These are phyloP conservation scores for Cyclanthera cordifolia DNA, from an alignment of 306 rosid species.

Conservation along the genomic window DNA sequence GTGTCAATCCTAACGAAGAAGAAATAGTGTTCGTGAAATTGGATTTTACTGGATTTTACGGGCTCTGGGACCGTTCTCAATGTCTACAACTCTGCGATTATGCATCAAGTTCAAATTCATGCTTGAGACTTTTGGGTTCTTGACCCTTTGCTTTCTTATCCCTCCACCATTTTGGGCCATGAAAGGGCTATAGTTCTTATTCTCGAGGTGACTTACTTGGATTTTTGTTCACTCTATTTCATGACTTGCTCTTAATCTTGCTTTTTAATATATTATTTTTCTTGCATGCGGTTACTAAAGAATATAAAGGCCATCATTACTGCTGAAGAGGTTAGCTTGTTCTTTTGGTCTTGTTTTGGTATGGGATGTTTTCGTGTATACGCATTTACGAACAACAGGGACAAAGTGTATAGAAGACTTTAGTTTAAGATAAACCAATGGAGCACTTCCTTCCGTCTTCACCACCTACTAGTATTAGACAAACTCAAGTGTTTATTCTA, in stretches of 20 bases:
- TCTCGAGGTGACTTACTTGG: slow-evolving; percentile 42
- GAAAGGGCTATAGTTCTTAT: slow-evolving; percentile 89
- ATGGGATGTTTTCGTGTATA: background rate
- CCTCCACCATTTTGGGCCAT: slow-evolving; percentile 78
- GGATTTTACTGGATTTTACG: slow-evolving; percentile 48
- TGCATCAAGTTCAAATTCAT: slow-evolving; percentile 79
- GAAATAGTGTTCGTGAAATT: slow-evolving; percentile 56
- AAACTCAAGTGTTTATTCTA: background rate
- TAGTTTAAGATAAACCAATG: background rate
- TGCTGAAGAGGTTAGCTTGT: slow-evolving; percentile 68
- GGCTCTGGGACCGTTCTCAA: slow-evolving; percentile 63
- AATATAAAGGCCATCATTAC: slow-evolving; percentile 94
- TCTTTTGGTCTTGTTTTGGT: slow-evolving; percentile 9
- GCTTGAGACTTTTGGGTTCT: slow-evolving; percentile 91
- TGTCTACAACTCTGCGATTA: slow-evolving; percentile 75
- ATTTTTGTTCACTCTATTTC: background rate
- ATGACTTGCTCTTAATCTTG: background rate
- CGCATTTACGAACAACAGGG: background rate
- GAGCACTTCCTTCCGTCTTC: background rate
- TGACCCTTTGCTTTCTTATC: slow-evolving; percentile 81
- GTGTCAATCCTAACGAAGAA: slow-evolving; percentile 51
- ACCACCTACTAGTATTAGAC: background rate
- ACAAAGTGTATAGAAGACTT: background rate
- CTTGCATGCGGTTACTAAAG: slow-evolving; percentile 34
- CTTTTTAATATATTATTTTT: slow-evolving; percentile 6